A percentile compares a stretch with the other conserved stretches of the same genome.
These are phyloP conservation scores for Halenospora varia DNA, from an alignment of 495 filamentous ascomycete species.

Conservation along the genomic window DNA sequence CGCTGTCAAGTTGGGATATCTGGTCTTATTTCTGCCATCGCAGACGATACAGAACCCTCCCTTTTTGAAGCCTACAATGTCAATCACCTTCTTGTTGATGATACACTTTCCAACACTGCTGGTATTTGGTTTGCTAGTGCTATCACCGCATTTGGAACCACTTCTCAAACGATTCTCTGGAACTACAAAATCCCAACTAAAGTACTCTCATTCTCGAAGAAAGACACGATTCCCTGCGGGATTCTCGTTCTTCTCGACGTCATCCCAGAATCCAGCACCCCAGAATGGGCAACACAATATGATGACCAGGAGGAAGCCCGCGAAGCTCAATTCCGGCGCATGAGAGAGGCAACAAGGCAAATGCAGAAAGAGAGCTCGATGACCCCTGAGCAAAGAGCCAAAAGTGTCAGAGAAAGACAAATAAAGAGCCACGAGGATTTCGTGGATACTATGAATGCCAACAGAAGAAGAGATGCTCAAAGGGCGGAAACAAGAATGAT, in stretches of 20 bases:
- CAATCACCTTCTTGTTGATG: slow-evolving; percentile 20
- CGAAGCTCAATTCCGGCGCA: slow-evolving; percentile 33
- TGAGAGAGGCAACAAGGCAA: slow-evolving; percentile 31
- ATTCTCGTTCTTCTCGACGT: slow-evolving; percentile 52
- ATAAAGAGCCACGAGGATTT: neutral
- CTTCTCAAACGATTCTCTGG: slow-evolving; percentile 51
- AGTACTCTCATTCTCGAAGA: slow-evolving; percentile 45
- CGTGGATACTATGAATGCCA: slow-evolving; percentile 12
- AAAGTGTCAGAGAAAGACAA: slow-evolving; percentile 28
- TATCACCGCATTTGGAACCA: slow-evolving; percentile 49
- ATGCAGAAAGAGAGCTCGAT: slow-evolving; percentile 34
- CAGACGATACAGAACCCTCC: slow-evolving; percentile 19
- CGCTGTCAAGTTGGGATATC: slow-evolving; percentile 22
- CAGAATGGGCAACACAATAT: slow-evolving; percentile 50
- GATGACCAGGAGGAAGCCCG: slow-evolving; percentile 33
- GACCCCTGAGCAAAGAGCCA: no score
- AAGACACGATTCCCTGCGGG: slow-evolving; percentile 57
- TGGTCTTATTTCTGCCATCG: slow-evolving; percentile 16
- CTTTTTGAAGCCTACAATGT: slow-evolving; percentile 18
- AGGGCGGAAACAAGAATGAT: slow-evolving; percentile 23
- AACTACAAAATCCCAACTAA: slow-evolving; percentile 54
- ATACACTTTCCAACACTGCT: slow-evolving; percentile 23
- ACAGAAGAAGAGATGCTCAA: slow-evolving; percentile 28
- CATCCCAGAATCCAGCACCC: slow-evolving; percentile 47
- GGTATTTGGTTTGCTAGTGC: slow-evolving; percentile 57